phyloP scores from a whole-genome alignment of 768 basidiomycete species.

The Boletus reticuloceps region DNA sequence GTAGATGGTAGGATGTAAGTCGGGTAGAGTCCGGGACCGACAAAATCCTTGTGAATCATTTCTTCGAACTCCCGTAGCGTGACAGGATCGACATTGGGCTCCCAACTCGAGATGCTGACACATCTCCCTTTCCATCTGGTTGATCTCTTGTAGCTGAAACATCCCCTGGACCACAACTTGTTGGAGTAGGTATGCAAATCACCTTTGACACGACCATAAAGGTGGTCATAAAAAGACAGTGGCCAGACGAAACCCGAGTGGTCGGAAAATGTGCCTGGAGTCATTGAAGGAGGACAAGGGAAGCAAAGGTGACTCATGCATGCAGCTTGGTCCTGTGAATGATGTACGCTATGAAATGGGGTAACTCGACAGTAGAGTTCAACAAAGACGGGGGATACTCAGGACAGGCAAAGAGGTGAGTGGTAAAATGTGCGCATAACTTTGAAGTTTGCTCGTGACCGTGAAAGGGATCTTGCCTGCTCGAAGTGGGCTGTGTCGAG shows the following conservation, averaged over 20 bases:
- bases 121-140: conserved; percentile 82
- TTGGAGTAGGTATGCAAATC: conserved; percentile 92
- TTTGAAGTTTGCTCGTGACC: conserved; percentile 74
- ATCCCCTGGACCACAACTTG: conserved; percentile 86
- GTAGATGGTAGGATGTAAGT: conserved; percentile 60
- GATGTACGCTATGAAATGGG: conserved; percentile 65
- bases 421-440: conserved; percentile 75
- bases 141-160: conserved; percentile 74
- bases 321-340: conserved; percentile 67
- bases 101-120: conserved; percentile 92
- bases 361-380: conserved; percentile 36
- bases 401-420: conserved; percentile 83
- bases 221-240: conserved; percentile 66
- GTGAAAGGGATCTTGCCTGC: conserved; percentile 29
- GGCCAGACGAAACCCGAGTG: conserved; percentile 72
- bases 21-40: conserved; percentile 54
- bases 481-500: conserved; percentile 27
- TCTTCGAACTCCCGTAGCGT: conserved; percentile 61
- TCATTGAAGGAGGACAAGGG: conserved; percentile 52
- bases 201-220: conserved; percentile 77
- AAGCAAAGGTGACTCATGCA: conserved; percentile 42
- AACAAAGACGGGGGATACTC: conserved; percentile 60
- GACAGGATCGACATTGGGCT: conserved; percentile 62
- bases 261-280: conserved; percentile 72
- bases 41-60: conserved; percentile 60